A percentile compares a stretch with the other conserved stretches of the same genome.
Conservation (phyloP, 345 rosid genomes). For the Ceriops tagal region DNA sequence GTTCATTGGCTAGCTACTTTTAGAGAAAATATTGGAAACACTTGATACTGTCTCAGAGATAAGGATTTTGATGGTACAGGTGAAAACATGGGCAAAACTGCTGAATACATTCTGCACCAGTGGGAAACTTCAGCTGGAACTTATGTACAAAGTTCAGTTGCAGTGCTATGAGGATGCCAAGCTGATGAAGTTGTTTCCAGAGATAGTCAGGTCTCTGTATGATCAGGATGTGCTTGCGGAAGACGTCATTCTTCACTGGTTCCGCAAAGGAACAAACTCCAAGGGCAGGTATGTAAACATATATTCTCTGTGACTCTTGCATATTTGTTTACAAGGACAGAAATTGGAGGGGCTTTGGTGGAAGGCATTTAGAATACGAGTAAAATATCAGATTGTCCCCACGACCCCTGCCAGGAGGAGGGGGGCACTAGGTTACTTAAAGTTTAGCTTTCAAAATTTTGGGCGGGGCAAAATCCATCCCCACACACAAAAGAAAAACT, state of each 20-base stretch:
- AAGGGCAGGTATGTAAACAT: constrained; percentile 72
- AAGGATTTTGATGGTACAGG: constrained; percentile 39
- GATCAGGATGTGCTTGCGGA: constrained; percentile 95
- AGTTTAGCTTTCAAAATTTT: too few species aligned
- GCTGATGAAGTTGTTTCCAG: constrained; percentile 95
- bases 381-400: too few species aligned
- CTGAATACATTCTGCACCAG: constrained; percentile 76
- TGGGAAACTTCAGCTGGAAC: constrained; percentile 89
- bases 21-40: background rate
- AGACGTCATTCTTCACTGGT: constrained; percentile 90
- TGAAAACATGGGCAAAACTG: constrained; percentile 86
- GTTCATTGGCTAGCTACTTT: background rate
- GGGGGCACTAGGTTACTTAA: too few species aligned
- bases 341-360: too few species aligned
- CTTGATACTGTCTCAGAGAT: background rate
- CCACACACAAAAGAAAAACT: too few species aligned
- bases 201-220: constrained; percentile 76
- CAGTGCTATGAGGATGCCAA: constrained; percentile 98
- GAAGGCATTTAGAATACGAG: too few species aligned
- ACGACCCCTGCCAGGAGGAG: too few species aligned
- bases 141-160: constrained; percentile 91
- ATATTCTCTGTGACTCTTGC: too few species aligned
- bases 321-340: too few species aligned
- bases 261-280: constrained; percentile 76
- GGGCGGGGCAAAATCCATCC: too few species aligned